Conservation (phyloP, 768 basidiomycete species). For the Phanerochaete sordida region DNA sequence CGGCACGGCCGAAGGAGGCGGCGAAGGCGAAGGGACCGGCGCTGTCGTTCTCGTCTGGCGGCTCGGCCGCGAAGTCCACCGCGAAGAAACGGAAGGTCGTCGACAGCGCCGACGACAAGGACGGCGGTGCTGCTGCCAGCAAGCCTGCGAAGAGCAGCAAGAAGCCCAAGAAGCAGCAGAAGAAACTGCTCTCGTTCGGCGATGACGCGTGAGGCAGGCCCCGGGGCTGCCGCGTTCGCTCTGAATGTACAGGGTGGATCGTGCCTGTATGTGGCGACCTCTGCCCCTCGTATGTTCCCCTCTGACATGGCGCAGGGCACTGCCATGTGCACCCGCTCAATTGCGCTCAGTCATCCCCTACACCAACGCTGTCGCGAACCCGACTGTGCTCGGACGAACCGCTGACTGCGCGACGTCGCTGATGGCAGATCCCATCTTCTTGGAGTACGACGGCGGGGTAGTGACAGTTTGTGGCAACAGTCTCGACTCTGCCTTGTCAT, state of each 20-base stretch:
- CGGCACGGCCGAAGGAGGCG: not conserved
- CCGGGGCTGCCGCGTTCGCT: not conserved
- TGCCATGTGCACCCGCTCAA: not conserved
- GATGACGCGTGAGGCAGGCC: slow-evolving; percentile 42
- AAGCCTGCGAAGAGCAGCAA: slow-evolving; percentile 38
- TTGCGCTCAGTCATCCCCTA: not conserved
- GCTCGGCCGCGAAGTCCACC: slow-evolving; percentile 17
- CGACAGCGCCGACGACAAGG: slow-evolving; percentile 28
- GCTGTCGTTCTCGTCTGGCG: slow-evolving; percentile 39
- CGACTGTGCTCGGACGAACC: not conserved
- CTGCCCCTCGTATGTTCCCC: not conserved
- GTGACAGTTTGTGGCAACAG: too few species aligned
- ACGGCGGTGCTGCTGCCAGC: slow-evolving; percentile 16
- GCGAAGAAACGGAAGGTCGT: slow-evolving; percentile 34
- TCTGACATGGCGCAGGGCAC: not conserved
- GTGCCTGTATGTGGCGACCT: not conserved
- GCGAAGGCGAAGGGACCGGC: slow-evolving; percentile 13
- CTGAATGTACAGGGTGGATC: not conserved
- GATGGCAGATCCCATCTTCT: too few species aligned
- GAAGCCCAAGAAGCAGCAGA: slow-evolving; percentile 49
- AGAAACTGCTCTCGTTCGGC: slow-evolving; percentile 52
- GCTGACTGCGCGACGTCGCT: not conserved
- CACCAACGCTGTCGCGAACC: not conserved
- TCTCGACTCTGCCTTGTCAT: too few species aligned
- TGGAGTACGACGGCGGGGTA: too few species aligned